Evolutionary conservation across 2,329 filamentous ascomycete species (phyloP), one percentile per base, ranked within the genome.

Genomic region (Capronia coronata): DNA sequence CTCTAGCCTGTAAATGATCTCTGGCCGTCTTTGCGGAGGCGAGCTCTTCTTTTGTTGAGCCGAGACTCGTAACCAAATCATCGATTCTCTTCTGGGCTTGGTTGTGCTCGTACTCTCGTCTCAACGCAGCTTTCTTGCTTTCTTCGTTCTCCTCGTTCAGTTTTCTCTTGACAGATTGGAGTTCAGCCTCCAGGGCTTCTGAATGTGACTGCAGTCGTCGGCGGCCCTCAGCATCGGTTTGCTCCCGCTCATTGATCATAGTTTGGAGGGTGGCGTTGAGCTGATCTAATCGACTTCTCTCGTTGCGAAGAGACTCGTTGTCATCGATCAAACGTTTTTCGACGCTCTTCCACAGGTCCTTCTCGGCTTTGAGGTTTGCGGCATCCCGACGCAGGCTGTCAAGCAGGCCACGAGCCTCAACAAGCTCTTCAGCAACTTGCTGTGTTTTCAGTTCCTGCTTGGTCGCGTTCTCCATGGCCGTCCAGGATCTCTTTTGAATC

Each of bases 21-120:
- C 86, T 82, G 40, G 82, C 86, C 1, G 91, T 95, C 74, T 94
- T 95, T 19, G 84, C 81, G 21, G 84, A 83, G 39, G 93, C 81
- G 44, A 94, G 78, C 60, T 96, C 89, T 66, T 97, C 90, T 38
- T 91, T 87, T 43, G 84, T 81, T 53, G 88, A 81, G 59, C 87
- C 78, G 34, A 96, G 74, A 61, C 81, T 91, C 25, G 83, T 75
- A 55, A 91, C 84, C 39, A 98, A 78, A 62, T 97, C 91, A 59
- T 98, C 91, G 53, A 97, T 93, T 44, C 90, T 82, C 67, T 89
- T 93, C 65, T 95, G 88, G 43, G 79, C 83, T 65, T 97, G 88
- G 58, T 88, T 84, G 35, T 84, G 80, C 54, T 98, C 93, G 56
- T 87, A 96, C 63, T 97, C 91, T 62, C 94, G 89, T 49, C 91